phyloP scores from a whole-genome alignment of 306 rosid genomes.

The Alnus glutinosa region DNA sequence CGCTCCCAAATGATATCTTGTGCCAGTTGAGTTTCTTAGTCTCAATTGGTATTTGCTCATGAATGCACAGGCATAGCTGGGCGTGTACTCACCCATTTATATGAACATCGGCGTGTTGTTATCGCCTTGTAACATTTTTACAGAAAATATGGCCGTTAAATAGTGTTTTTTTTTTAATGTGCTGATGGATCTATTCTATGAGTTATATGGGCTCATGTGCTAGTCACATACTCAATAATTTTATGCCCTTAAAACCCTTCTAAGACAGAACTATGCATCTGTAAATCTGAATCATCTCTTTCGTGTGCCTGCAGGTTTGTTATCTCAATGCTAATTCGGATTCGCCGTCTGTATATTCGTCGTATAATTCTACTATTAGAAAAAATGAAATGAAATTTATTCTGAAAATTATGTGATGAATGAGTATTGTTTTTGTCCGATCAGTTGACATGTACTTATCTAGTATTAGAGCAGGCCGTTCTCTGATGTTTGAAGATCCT shows the following conservation, averaged over 20 bases:
- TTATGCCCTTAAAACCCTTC: constrained; percentile 35
- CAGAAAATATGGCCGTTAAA: constrained; percentile 32
- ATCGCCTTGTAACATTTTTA: constrained; percentile 42
- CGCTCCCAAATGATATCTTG: constrained; percentile 64
- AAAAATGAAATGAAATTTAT: constrained; percentile 23
- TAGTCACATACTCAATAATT: constrained; percentile 24
- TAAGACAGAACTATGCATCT: constrained; percentile 39
- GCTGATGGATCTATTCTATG: constrained; percentile 25
- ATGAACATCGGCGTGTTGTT: constrained; percentile 33
- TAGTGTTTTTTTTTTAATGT: constrained; percentile 23
- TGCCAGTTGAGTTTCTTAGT: constrained; percentile 52
- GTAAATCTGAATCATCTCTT: constrained; percentile 70
- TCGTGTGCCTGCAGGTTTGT: constrained; percentile 86
- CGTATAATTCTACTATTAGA: constrained; percentile 46
- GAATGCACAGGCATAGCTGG: constrained; percentile 48
- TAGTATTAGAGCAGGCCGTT: constrained; percentile 26
- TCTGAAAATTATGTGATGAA: constrained; percentile 38
- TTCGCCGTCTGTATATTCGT: constrained; percentile 65
- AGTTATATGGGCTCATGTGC: not conserved
- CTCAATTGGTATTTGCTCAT: constrained; percentile 37
- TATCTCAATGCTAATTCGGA: constrained; percentile 67
- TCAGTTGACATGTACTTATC: constrained; percentile 31
- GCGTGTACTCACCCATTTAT: constrained; percentile 34
- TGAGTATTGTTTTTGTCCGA: constrained; percentile 30
- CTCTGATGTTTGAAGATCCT: constrained; percentile 24